phyloP scores from a whole-genome alignment of 2,329 filamentous ascomycete genomes.

The Ceratocystiopsis brevicomis region DNA sequence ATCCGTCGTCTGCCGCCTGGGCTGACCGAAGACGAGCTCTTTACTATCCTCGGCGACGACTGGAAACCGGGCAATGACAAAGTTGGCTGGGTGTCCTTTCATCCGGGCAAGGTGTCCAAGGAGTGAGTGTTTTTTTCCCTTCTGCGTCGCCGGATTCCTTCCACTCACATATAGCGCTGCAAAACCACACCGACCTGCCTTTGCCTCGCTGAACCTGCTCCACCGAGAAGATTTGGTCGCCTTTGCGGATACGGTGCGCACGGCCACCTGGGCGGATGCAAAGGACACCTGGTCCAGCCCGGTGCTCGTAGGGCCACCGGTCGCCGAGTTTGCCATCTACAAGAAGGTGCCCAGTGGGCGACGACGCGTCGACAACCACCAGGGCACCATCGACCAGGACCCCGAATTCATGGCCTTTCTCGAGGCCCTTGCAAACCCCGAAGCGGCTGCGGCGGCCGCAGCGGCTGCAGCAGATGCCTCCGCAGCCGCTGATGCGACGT shows the following conservation, averaged over 20 bases:
- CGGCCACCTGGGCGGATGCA: constrained; percentile 59
- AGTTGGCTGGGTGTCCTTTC: constrained; percentile 64
- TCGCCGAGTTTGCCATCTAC: constrained; percentile 66
- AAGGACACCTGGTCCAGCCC: constrained; percentile 55
- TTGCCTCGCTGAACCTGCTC: constrained; percentile 69
- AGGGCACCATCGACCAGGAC: constrained; percentile 93
- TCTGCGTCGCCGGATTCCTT: background rate
- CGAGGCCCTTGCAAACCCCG: constrained; percentile 61
- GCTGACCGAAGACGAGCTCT: constrained; percentile 63
- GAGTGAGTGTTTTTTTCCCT: constrained; percentile 38
- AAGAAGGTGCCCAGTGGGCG: constrained; percentile 63
- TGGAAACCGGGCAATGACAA: constrained; percentile 70
- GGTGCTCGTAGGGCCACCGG: constrained; percentile 58
- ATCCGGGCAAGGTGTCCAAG: constrained; percentile 52
- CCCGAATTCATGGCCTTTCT: constrained; percentile 90
- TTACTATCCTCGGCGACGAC: constrained; percentile 50
- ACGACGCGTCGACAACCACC: constrained; percentile 59
- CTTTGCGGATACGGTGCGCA: constrained; percentile 52
- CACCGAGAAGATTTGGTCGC: constrained; percentile 46
- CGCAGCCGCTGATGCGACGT: background rate
- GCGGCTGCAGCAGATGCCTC: constrained; percentile 13
- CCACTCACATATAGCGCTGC: constrained; percentile 37
- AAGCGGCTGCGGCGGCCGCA: constrained; percentile 11
- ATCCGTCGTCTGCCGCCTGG: constrained; percentile 73
- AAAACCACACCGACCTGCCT: constrained; percentile 63